Percentiles rank a stretch among this genome's conserved stretches.
Conservation (phyloP, 805 yeast species). For the Candida rishiriensis region DNA sequence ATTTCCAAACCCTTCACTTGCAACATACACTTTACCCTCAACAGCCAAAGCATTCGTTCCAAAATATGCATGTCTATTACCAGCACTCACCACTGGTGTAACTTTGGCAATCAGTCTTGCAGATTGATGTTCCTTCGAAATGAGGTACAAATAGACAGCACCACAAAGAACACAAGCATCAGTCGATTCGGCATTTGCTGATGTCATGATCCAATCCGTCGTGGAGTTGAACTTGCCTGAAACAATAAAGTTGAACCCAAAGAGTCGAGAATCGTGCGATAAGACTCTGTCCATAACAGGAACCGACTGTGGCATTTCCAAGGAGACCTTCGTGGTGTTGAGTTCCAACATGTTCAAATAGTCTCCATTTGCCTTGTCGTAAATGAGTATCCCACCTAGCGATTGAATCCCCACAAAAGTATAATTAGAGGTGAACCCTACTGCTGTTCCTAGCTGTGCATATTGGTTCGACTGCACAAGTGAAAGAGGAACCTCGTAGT, state of each 20-base stretch:
- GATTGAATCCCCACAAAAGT: conserved; percentile 37
- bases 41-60: conserved; percentile 13
- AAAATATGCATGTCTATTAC: conserved; percentile 14
- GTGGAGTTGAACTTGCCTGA: conserved; percentile 13
- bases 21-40: conserved; percentile 27
- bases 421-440: conserved; percentile 24
- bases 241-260: conserved; percentile 24
- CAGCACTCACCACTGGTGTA: conserved; percentile 3
- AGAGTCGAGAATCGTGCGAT: conserved; percentile 24
- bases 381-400: conserved; percentile 34
- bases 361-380: conserved; percentile 16
- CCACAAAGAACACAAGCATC: conserved; percentile 36
- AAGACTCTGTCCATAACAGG: conserved; percentile 4
- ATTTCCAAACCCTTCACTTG: conserved; percentile 29
- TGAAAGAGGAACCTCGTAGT: conserved; percentile 16
- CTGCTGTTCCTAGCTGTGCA: conserved; percentile 38
- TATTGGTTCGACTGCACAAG: conserved; percentile 24
- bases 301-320: neutral
- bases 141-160: conserved; percentile 28
- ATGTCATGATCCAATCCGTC: conserved; percentile 27
- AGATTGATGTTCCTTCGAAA: neutral
- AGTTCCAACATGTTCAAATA: neutral
- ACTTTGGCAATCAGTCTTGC: conserved; percentile 13
- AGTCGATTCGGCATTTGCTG: conserved; percentile 27
- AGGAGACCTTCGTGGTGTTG: neutral